Evolutionary conservation across 352 stramenopile genomes (phyloP).

Genomic region (Globisporangium emineosum): DNA sequence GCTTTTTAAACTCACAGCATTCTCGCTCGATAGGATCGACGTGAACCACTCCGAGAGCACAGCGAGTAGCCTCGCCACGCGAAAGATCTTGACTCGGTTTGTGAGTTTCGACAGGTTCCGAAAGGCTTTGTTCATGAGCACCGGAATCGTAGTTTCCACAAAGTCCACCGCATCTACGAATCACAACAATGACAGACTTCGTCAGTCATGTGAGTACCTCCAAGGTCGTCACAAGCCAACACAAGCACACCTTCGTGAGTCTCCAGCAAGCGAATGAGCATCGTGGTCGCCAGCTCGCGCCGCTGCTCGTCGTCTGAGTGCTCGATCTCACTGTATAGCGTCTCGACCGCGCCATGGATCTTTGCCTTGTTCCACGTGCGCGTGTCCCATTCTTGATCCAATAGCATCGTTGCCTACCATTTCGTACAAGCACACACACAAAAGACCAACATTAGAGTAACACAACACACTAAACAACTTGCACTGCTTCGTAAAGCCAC

Average conservation of each 20-base stretch:
- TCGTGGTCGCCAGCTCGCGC: constrained; percentile 56
- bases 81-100: constrained; percentile 52
- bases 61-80: constrained; percentile 46
- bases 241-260: constrained; percentile 46
- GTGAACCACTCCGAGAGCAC: constrained; percentile 64
- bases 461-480: not conserved
- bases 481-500: constrained; percentile 13
- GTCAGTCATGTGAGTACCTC: not conserved
- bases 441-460: not conserved
- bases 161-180: constrained; percentile 47
- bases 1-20: constrained; percentile 27
- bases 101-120: constrained; percentile 53
- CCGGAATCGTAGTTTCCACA: constrained; percentile 64
- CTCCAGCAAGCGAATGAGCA: constrained; percentile 66
- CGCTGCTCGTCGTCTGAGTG: constrained; percentile 33
- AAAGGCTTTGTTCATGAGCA: constrained; percentile 76
- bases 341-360: constrained; percentile 55
- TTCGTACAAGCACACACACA: not conserved
- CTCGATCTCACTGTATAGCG: constrained; percentile 69
- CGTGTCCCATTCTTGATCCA: constrained; percentile 84
- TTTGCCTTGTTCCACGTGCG: constrained; percentile 60
- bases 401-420: constrained; percentile 66
- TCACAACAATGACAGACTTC: not conserved
- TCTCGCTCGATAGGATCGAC: constrained; percentile 54
- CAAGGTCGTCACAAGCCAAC: not conserved